Base-by-base conservation (phyloP, 768 basidiomycete genomes). In the Pisolithus microcarpus region DNA sequence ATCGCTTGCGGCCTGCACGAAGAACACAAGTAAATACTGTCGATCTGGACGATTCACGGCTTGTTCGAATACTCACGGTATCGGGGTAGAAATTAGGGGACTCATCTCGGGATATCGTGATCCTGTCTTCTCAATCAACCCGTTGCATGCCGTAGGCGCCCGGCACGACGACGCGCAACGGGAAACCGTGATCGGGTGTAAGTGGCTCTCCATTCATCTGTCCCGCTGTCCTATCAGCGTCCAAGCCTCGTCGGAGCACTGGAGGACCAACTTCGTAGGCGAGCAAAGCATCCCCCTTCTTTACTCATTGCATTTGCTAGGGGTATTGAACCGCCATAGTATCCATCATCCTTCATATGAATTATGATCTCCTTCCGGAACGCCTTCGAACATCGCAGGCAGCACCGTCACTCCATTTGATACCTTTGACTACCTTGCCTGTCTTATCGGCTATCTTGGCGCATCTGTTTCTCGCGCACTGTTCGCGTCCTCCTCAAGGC, bases 111-210 rank as follows among this genome's bases (percentile, higher is more conserved):
- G 81, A 77, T 51, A 85, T 59, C 24, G 72, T 66, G 57, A 86
- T 79, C 0, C 70, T 77, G 57, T 84, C 81, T 0, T 85, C 70
- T 85, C 85, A 87, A 70, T 87, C 86, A 7, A 85, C 83, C 82
- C 84, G 85, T 10, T 85, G 77, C 28, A 82, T 85, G 6, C 85
- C 85, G 15, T 79, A 70, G 57, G 75, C 77, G 3, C 85, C 85
- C 0, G 85, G 85, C 1, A 81, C 80, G 38, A 86, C 76, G 7
- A 83, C 65, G n/a, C 85, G 79, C 23, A 87, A 57, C 4, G 84
- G 84, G 5, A 75, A 82, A 1, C 85, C 85, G 43, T 82, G 83
- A 49, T 81, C 78, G 1, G 82, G 67, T 13, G 75, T 72, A 16
- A 86, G 66, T 0, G 75, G 69, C 51, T 78, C 75, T 28, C 71